phyloP scores from a whole-genome alignment of 345 rosid species.

The Mangifera indica region DNA sequence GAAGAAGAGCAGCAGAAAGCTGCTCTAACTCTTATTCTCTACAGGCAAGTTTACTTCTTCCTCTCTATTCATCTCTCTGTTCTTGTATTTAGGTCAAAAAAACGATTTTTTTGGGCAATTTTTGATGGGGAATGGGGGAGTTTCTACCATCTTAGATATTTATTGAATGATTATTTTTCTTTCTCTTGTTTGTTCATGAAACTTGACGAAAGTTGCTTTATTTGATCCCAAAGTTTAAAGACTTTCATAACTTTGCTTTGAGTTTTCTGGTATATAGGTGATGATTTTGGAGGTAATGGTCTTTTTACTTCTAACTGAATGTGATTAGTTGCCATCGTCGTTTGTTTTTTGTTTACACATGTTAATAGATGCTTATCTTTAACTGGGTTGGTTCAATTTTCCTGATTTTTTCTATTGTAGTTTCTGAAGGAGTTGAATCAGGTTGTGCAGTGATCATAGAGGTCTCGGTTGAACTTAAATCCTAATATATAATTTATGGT shows the following conservation, averaged over 20 bases:
- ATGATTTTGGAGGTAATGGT: background rate
- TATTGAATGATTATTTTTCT: background rate
- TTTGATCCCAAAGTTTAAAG: background rate
- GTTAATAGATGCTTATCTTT: background rate
- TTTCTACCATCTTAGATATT: background rate
- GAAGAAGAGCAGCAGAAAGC: conserved; percentile 2
- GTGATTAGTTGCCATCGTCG: background rate
- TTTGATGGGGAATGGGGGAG: background rate
- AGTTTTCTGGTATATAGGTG: background rate
- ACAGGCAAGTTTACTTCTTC: conserved; percentile 4
- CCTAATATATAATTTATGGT: background rate
- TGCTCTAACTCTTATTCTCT: conserved; percentile 3
- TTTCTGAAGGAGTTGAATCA: background rate
- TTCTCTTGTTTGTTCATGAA: background rate
- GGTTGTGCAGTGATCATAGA: background rate
- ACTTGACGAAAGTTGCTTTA: background rate
- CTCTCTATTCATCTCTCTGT: too few relatives aligned
- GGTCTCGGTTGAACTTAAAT: background rate
- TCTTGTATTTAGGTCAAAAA: background rate
- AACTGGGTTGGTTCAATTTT: conserved; percentile 9
- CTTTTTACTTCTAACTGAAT: conserved; percentile 10
- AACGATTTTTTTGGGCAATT: background rate
- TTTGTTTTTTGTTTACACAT: background rate
- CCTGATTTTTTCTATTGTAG: background rate
- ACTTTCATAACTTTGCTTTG: background rate